Evolutionary conservation across 768 basidiomycete genomes (phyloP).

Genomic region (Galerina sulciceps): DNA sequence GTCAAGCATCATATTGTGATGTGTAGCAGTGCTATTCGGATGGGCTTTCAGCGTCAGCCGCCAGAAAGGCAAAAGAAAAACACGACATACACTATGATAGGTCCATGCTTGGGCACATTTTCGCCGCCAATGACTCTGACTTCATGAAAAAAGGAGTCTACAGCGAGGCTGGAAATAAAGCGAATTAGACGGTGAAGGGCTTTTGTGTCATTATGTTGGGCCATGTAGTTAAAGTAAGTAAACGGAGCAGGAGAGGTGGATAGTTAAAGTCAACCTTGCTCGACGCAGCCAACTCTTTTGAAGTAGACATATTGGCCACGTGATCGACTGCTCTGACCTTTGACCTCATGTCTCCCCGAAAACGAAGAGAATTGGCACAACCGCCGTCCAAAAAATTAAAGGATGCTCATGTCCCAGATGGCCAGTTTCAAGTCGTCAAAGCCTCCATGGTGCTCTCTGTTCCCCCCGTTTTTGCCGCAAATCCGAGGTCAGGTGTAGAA

Average conservation of each 20-base stretch:
- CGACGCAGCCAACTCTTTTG: background rate
- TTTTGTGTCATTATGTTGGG: slow-evolving; percentile 40
- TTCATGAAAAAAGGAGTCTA: slow-evolving; percentile 88
- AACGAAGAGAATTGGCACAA: slow-evolving; percentile 23
- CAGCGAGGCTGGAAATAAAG: slow-evolving; percentile 70
- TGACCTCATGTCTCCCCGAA: slow-evolving; percentile 25
- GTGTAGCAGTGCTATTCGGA: slow-evolving; percentile 39
- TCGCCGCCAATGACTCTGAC: slow-evolving; percentile 86
- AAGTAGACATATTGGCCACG: slow-evolving; percentile 12
- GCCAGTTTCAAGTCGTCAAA: slow-evolving; percentile 64
- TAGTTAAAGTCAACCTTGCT: background rate
- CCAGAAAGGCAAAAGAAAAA: background rate
- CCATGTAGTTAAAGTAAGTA: slow-evolving; percentile 21
- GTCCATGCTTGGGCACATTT: slow-evolving; percentile 85
- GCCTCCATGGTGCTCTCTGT: slow-evolving; percentile 76
- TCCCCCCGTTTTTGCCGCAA: slow-evolving; percentile 78
- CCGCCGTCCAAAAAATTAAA: slow-evolving; percentile 40
- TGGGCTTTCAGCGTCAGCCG: slow-evolving; percentile 1
- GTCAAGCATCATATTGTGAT: slow-evolving; percentile 97
- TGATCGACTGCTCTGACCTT: slow-evolving; percentile 16
- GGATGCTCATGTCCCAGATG: slow-evolving; percentile 35
- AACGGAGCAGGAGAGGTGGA: background rate
- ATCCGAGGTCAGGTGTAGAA: slow-evolving; percentile 75
- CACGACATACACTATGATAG: slow-evolving; percentile 85
- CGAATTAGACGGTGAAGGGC: slow-evolving; percentile 74